These are phyloP conservation scores for Metschnikowia koreensis DNA, from an alignment of 805 yeast genomes.

Conservation along the genomic window DNA sequence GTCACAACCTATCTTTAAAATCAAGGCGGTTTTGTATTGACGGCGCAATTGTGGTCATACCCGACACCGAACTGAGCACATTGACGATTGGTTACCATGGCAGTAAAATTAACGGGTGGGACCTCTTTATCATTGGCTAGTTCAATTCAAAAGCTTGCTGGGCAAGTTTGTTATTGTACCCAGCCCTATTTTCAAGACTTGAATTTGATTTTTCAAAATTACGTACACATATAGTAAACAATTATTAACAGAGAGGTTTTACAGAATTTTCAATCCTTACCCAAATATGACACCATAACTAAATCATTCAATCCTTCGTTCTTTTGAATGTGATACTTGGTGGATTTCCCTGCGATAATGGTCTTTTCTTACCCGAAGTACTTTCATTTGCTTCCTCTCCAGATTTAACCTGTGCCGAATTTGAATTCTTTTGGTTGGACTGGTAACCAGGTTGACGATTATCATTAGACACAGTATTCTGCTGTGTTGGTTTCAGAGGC, in stretches of 20 bases:
- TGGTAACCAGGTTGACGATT: neutral
- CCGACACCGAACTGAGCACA: constrained; percentile 13
- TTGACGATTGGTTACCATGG: constrained; percentile 11
- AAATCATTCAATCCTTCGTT: constrained; percentile 2
- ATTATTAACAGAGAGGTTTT: too few relatives aligned
- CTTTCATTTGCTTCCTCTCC: neutral
- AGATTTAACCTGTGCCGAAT: neutral
- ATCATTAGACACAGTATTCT: neutral
- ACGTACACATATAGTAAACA: neutral
- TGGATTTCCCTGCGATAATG: constrained; percentile 2
- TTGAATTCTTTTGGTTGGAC: neutral
- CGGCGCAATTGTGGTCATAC: constrained; percentile 49
- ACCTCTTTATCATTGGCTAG: constrained; percentile 5
- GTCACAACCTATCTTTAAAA: constrained; percentile 13
- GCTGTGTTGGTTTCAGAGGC: neutral
- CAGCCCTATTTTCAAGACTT: neutral
- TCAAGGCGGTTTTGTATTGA: constrained; percentile 64
- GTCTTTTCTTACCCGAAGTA: constrained; percentile 2
- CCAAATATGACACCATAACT: neutral
- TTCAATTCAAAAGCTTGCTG: neutral
- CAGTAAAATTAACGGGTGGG: constrained; percentile 10
- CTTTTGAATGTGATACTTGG: constrained; percentile 7
- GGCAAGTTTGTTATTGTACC: neutral
- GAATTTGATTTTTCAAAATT: neutral
- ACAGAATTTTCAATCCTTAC: neutral